Base-by-base conservation (phyloP, 257 asterid species). In the Solanum bulbocastanum region DNA sequence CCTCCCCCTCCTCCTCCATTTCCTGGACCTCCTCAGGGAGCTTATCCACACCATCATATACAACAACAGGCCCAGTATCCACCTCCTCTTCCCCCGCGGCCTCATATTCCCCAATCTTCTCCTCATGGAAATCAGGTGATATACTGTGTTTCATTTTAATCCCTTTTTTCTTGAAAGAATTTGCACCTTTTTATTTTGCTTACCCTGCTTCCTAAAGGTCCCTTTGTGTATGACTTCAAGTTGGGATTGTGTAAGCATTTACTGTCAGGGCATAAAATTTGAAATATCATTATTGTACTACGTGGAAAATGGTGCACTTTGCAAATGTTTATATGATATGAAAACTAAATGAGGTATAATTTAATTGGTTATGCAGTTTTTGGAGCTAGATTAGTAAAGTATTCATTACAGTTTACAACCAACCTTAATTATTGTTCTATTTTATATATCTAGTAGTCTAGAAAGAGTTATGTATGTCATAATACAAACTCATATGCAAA, bases 31-130 rank as follows among this genome's bases (percentile, higher is more conserved):
- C 89, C 92, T 78, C 89, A 89, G 15, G 65, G 84, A 6, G 88
- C 91, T 58, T 92, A 92, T 22, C 92, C 93, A 81, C 93, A 91
- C 27, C 94, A 93, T 88, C 91, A 90, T 86, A 66, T 89, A 78
- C 83, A 89, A 58, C 95, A 91, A 36, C 94, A 88, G 87, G 92
- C 91, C 72, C 92, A 96, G 83, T 94, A 93, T 89, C 95, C 94
- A 37, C 93, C 90, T 46, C 91, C 91, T 75, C 93, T 92, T 62
- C 98, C 95, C 32, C 95, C 96, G 30, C 88, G 94, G 76, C 97
- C 94, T 74, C 98, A 93, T 92, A 35, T 68, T 68, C 75, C 75
- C 62, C 98, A 92, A 42, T 72, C 96, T 83, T 93, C 92, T 83
- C 86, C 95, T 84, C 98, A 93, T 92, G 84, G 84, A 78, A 78